Evolutionary conservation across 306 rosid genomes (phyloP).

Genomic region (Prunus mume): DNA sequence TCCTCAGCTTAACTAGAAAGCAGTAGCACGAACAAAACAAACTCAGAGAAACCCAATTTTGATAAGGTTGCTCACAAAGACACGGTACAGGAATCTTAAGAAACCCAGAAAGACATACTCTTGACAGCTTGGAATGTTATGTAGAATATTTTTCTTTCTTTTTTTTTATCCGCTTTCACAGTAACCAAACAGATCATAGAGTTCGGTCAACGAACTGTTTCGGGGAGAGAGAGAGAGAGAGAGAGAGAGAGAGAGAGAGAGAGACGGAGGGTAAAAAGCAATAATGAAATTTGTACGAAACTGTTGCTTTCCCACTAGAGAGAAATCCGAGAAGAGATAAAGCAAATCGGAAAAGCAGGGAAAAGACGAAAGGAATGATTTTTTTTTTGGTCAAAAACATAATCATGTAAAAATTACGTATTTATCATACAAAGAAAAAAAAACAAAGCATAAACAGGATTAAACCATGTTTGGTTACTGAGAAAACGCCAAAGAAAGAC

Average conservation of each 20-base stretch:
- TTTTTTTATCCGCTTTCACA: constrained; percentile 17
- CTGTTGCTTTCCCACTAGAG: constrained; percentile 50
- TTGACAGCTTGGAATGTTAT: background rate
- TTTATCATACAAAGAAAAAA: constrained; percentile 26
- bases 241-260: background rate
- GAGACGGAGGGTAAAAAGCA: constrained; percentile 16
- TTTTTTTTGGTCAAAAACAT: constrained; percentile 42
- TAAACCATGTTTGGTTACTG: constrained; percentile 5
- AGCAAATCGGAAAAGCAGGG: constrained; percentile 58
- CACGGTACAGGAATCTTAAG: background rate
- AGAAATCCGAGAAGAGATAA: constrained; percentile 47
- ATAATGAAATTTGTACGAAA: constrained; percentile 25
- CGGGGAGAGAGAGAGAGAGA: background rate
- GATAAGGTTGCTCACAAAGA: background rate
- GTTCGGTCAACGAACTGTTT: constrained; percentile 15
- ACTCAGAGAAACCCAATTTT: background rate
- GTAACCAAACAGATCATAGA: constrained; percentile 19
- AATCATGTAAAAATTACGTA: constrained; percentile 34
- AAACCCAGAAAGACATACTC: background rate
- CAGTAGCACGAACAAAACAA: background rate
- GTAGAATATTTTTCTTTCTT: background rate
- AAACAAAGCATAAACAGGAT: background rate
- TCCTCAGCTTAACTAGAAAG: constrained; percentile 5
- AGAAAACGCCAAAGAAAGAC: constrained; percentile 4
- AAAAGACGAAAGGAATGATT: constrained; percentile 63